Base-by-base conservation (phyloP, 176 grass and related monocot species). In the Bothriochloa decipiens region DNA sequence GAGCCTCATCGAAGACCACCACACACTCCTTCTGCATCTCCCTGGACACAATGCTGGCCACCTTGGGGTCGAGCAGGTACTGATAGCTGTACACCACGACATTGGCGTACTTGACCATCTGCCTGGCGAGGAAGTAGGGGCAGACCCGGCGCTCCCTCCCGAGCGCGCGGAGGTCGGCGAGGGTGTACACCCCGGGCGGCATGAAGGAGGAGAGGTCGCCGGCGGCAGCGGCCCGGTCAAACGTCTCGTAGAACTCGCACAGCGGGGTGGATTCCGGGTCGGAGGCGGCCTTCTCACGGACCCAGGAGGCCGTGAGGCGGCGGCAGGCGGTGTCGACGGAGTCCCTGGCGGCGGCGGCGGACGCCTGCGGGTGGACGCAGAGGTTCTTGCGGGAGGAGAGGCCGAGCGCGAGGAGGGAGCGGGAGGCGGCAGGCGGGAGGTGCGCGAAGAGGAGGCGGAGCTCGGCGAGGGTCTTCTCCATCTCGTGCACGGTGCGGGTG, bases 21-120 rank as follows among this genome's bases (percentile, higher is more conserved):
- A 98, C 92, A 9, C 92, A 95, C 43, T 98, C 96, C 80, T 90
- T 93, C 87, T 98, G 96, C 96, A 98, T 98, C 91, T 98, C 93
- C 77, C 88, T 72, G 27, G 96, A 95, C 55, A 98, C 92, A 29
- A 95, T 87, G 80, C 80, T 90, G 37, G 96, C 92, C 61, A 98
- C 96, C 83, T 98, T 98, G 47, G 96, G 96, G 43, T 98, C 96
- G 7, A 98, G 89, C 41, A 98, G 85, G 73, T 98, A 98, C 37
- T 98, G 96, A 83, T 98, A 98, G 77, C 96, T 98, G 64, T 98
- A 98, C 36, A 98, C 96, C 5, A 98, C 92, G 4, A 98, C 83
- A 37, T 95, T 98, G 18, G 96, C 90, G 29, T 95, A 93, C 37
- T 90, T 94, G 40, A 98, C 92, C 85, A 95, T 95, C 83, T 95